Conservation (phyloP, 768 basidiomycete genomes). For the Thelephora aurantiotincta region DNA sequence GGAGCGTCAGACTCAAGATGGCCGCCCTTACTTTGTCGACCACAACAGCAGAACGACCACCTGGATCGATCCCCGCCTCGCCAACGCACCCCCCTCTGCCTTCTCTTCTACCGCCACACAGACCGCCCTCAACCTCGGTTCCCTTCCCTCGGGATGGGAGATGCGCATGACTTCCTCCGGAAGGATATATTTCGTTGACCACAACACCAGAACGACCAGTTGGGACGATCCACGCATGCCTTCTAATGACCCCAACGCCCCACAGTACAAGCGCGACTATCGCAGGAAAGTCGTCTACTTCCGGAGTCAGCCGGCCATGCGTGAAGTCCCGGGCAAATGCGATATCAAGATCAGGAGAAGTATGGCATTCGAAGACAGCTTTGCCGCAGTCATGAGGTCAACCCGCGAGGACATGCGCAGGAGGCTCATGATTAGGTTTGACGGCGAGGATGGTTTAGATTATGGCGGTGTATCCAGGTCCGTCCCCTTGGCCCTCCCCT, state of each 20-base stretch:
- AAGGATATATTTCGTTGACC: conserved; percentile 87
- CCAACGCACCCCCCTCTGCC: conserved; percentile 32
- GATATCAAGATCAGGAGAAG: conserved; percentile 73
- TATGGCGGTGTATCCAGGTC: conserved; percentile 68
- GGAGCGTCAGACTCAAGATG: conserved; percentile 81
- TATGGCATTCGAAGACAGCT: conserved; percentile 79
- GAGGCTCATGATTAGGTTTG: conserved; percentile 60
- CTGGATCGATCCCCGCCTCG: conserved; percentile 77
- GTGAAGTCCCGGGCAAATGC: conserved; percentile 65
- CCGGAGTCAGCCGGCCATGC: conserved; percentile 79
- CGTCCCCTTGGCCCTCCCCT: conserved; percentile 3
- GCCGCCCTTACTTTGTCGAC: conserved; percentile 61
- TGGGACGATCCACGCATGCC: conserved; percentile 92
- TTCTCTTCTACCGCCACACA: conserved; percentile 28
- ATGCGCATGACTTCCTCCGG: conserved; percentile 81
- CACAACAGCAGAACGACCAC: conserved; percentile 79
- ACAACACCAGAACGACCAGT: conserved; percentile 77
- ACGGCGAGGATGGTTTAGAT: conserved; percentile 69
- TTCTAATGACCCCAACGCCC: conserved; percentile 72
- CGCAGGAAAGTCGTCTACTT: conserved; percentile 87
- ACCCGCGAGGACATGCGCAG: conserved; percentile 59
- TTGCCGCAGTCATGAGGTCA: conserved; percentile 70
- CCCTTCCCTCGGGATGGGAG: conserved; percentile 87
- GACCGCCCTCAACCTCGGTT: conserved; percentile 48
- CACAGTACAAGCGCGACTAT: conserved; percentile 94